Conservation (phyloP, 2,329 filamentous ascomycete genomes). For the Penicillium paneum region DNA sequence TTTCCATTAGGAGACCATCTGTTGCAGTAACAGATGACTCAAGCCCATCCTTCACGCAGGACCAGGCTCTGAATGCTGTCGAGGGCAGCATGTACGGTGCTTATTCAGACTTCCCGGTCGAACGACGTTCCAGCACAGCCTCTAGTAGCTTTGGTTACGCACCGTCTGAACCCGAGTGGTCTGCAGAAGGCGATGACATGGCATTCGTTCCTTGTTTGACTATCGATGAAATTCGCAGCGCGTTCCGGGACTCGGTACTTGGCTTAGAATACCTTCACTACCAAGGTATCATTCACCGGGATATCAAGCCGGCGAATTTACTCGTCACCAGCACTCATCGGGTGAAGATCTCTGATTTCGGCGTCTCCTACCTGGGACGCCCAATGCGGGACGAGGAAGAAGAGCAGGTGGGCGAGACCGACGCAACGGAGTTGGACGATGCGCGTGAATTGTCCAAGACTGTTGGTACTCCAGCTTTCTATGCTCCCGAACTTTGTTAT, state of each 20-base stretch:
- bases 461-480: slow-evolving; percentile 95
- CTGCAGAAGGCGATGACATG: slow-evolving; percentile 69
- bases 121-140: slow-evolving; percentile 74
- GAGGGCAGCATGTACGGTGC: slow-evolving; percentile 76
- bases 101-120: slow-evolving; percentile 61
- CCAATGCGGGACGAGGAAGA: slow-evolving; percentile 79
- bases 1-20: slow-evolving; percentile 33
- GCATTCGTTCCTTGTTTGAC: slow-evolving; percentile 93
- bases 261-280: slow-evolving; percentile 92
- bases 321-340: slow-evolving; percentile 79
- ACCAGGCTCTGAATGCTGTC: slow-evolving; percentile 51
- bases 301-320: slow-evolving; percentile 87
- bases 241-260: slow-evolving; percentile 88
- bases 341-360: slow-evolving; percentile 98
- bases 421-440: slow-evolving; percentile 83
- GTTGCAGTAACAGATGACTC: slow-evolving; percentile 48
- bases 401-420: slow-evolving; percentile 74
- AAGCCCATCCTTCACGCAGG: slow-evolving; percentile 47
- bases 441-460: slow-evolving; percentile 97
- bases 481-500: slow-evolving; percentile 92
- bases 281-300: slow-evolving; percentile 77
- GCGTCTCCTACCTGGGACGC: slow-evolving; percentile 92
- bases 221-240: slow-evolving; percentile 72
- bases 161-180: slow-evolving; percentile 45
- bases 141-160: slow-evolving; percentile 58